Percentiles rank a stretch among this genome's conserved stretches.
phyloP scores from a whole-genome alignment of 345 rosid genomes.

The Citrus maxima region DNA sequence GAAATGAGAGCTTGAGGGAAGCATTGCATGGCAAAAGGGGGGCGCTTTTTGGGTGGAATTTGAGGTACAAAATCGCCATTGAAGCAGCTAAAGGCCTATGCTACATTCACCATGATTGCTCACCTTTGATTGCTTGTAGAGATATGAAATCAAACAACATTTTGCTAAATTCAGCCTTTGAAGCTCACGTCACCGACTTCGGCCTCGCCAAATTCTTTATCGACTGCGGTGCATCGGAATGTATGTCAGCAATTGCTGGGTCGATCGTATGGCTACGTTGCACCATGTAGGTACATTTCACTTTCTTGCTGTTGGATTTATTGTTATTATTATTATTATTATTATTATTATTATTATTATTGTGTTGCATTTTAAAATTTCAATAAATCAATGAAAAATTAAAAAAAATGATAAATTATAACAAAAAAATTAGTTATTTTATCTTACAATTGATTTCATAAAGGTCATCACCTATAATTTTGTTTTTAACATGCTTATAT shows the following conservation, averaged over 20 bases:
- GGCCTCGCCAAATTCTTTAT: slow-evolving; percentile 66
- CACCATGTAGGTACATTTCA: slow-evolving; percentile 29
- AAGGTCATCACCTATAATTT: not conserved
- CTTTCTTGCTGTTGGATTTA: no score
- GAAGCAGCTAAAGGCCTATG: slow-evolving; percentile 72
- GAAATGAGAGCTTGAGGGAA: slow-evolving; percentile 66
- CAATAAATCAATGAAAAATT: not conserved
- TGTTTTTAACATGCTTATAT: not conserved
- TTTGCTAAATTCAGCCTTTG: slow-evolving; percentile 50
- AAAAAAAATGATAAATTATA: not conserved
- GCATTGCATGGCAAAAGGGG: slow-evolving; percentile 58
- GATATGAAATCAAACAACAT: slow-evolving; percentile 76
- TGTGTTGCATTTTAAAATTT: not conserved
- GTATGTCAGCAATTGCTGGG: no score
- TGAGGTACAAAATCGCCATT: slow-evolving; percentile 55
- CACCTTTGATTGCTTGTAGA: slow-evolving; percentile 58
- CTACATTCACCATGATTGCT: slow-evolving; percentile 68
- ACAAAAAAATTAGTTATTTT: not conserved
- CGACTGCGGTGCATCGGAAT: slow-evolving; percentile 29
- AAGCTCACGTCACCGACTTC: slow-evolving; percentile 73
- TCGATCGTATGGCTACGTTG: no score
- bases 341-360: no score
- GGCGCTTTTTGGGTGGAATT: slow-evolving; percentile 45
- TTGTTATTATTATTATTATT: not conserved
- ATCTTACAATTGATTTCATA: not conserved